Evolutionary conservation across 2,329 filamentous ascomycete genomes (phyloP).

Genomic region (Cladosporium sp.): DNA sequence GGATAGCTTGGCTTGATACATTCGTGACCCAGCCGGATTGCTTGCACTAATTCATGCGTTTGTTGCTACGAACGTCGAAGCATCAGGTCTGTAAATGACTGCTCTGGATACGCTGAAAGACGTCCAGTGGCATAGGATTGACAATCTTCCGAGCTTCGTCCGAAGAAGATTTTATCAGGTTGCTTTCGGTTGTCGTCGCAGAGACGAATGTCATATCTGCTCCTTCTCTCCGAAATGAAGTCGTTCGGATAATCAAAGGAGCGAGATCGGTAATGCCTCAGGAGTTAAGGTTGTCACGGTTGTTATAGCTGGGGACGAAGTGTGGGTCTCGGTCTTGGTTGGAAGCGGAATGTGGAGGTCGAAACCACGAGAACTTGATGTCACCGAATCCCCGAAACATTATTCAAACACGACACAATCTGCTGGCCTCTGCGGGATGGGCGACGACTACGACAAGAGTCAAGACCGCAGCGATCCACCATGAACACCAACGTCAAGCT

Average conservation of each 20-base stretch:
- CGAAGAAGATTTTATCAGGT: too few species aligned
- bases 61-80: not conserved
- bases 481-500: not conserved
- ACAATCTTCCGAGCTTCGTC: too few species aligned
- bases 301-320: not conserved
- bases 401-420: not conserved
- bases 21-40: too few species aligned
- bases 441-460: not conserved
- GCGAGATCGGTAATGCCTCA: not conserved
- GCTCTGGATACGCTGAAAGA: too few species aligned
- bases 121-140: too few species aligned
- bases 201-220: too few species aligned
- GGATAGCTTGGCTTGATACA: too few species aligned
- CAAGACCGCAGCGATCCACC: not conserved
- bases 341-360: constrained; percentile 6
- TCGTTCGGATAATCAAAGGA: too few species aligned
- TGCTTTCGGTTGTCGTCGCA: too few species aligned
- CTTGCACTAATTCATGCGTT: not conserved
- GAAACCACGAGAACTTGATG: constrained; percentile 4
- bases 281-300: not conserved
- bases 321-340: not conserved
- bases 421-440: not conserved
- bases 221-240: too few species aligned
- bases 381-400: not conserved
- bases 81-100: not conserved